Evolutionary conservation across 2,329 filamentous ascomycete species (phyloP).

Genomic region (Fusarium odoratissimum): DNA sequence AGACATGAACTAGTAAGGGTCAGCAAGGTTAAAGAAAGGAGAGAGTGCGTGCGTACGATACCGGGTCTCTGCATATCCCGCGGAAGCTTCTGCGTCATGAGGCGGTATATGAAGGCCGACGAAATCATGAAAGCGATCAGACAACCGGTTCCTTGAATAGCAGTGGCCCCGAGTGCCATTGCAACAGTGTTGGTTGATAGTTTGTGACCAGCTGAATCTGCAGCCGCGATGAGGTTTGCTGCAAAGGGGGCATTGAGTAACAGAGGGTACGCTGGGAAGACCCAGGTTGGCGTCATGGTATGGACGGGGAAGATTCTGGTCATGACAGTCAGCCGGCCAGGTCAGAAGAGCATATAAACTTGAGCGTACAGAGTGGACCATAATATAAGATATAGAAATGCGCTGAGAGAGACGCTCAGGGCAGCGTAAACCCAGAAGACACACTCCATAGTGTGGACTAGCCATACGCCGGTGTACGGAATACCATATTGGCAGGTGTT

Average conservation of each 20-base stretch:
- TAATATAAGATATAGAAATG: conserved; percentile 79
- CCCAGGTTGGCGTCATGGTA: conserved; percentile 89
- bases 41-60: conserved; percentile 60
- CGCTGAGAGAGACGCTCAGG: conserved; percentile 74
- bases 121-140: conserved; percentile 80
- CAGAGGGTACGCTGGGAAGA: conserved; percentile 86
- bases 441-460: conserved; percentile 68
- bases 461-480: conserved; percentile 70
- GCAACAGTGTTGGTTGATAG: conserved; percentile 55
- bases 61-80: conserved; percentile 80
- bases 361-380: conserved; percentile 68
- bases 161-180: conserved; percentile 61
- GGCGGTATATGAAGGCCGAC: conserved; percentile 83
- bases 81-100: conserved; percentile 90
- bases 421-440: conserved; percentile 81
- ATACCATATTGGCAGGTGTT: conserved; percentile 83
- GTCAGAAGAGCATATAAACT: background rate
- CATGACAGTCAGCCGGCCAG: background rate
- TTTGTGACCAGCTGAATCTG: conserved; percentile 39
- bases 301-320: conserved; percentile 71
- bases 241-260: conserved; percentile 82
- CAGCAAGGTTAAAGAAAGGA: background rate
- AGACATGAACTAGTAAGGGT: conserved; percentile 72
- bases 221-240: conserved; percentile 63
- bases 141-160: conserved; percentile 66